Conservation (phyloP, 805 yeast species). For the Teunomyces funiuensis region DNA sequence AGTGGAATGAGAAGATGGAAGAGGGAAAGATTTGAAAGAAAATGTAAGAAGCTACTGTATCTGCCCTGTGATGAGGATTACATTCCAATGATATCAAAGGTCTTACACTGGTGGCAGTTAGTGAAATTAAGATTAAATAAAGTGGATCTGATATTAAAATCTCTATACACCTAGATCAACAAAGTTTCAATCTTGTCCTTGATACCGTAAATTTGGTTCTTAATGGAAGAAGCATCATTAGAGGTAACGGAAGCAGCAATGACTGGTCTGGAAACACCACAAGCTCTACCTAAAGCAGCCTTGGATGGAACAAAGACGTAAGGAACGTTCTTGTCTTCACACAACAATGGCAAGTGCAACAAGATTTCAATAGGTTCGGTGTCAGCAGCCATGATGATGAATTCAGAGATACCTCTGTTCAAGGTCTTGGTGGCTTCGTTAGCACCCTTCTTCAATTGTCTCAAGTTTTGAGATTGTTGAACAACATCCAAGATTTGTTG, state of each 20-base stretch:
- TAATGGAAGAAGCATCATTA: constrained; percentile 96
- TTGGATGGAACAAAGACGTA: constrained; percentile 98
- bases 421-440: constrained; percentile 99
- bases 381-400: constrained; percentile 99
- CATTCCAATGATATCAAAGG: too few species aligned
- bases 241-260: constrained; percentile 98
- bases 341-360: constrained; percentile 92
- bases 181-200: constrained; percentile 99
- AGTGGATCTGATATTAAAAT: neutral
- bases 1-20: neutral
- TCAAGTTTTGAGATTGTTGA: constrained; percentile 95
- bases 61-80: too few species aligned
- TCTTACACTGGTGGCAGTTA: too few species aligned
- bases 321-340: constrained; percentile 99
- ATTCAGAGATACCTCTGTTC: constrained; percentile 99
- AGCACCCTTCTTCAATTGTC: constrained; percentile 99
- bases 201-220: constrained; percentile 93
- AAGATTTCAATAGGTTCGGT: constrained; percentile 98
- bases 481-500: constrained; percentile 97
- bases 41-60: too few species aligned
- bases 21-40: neutral
- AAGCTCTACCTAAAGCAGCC: constrained; percentile 98
- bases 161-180: constrained; percentile 58
- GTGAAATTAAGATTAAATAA: neutral
- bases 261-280: constrained; percentile 99